Conservation (phyloP, 768 basidiomycete genomes). For the Chiua virens region DNA sequence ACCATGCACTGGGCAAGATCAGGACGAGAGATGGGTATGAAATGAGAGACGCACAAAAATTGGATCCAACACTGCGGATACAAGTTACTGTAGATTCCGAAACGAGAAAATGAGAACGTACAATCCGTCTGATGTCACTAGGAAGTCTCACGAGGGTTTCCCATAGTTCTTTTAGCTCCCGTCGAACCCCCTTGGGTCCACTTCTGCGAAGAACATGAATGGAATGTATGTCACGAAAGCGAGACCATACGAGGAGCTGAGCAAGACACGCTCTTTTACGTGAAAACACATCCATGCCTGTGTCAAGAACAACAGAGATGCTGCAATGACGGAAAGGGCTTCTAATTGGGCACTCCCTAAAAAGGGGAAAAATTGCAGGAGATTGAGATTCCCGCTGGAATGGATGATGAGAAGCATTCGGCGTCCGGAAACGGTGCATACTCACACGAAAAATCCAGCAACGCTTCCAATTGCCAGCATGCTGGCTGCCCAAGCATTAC, state of each 20-base stretch:
- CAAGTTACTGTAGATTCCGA: slow-evolving; percentile 6
- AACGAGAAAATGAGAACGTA: slow-evolving; percentile 39
- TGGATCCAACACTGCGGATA: slow-evolving; percentile 65
- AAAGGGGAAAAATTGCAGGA: slow-evolving; percentile 68
- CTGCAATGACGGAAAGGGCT: slow-evolving; percentile 75
- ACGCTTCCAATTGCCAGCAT: slow-evolving; percentile 89
- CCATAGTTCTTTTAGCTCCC: slow-evolving; percentile 69
- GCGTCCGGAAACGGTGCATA: not conserved
- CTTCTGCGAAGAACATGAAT: slow-evolving; percentile 14
- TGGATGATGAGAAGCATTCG: not conserved
- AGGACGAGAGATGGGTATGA: not conserved
- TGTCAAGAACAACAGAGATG: slow-evolving; percentile 59
- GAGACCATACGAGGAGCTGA: slow-evolving; percentile 36
- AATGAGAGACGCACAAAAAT: slow-evolving; percentile 61
- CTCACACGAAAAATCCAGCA: slow-evolving; percentile 85
- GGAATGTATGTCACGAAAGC: not conserved
- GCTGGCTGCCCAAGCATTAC: slow-evolving; percentile 95
- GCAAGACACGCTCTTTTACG: slow-evolving; percentile 75
- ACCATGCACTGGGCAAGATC: slow-evolving; percentile 58
- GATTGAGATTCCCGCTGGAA: slow-evolving; percentile 74
- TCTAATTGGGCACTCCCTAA: slow-evolving; percentile 80
- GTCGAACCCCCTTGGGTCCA: slow-evolving; percentile 29
- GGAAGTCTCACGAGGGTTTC: slow-evolving; percentile 69
- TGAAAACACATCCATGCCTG: slow-evolving; percentile 61
- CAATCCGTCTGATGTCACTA: slow-evolving; percentile 73